Percentiles rank a stretch among this genome's conserved stretches.
Conservation (phyloP, 2,329 filamentous ascomycete genomes). For the Corinectria fuckeliana region DNA sequence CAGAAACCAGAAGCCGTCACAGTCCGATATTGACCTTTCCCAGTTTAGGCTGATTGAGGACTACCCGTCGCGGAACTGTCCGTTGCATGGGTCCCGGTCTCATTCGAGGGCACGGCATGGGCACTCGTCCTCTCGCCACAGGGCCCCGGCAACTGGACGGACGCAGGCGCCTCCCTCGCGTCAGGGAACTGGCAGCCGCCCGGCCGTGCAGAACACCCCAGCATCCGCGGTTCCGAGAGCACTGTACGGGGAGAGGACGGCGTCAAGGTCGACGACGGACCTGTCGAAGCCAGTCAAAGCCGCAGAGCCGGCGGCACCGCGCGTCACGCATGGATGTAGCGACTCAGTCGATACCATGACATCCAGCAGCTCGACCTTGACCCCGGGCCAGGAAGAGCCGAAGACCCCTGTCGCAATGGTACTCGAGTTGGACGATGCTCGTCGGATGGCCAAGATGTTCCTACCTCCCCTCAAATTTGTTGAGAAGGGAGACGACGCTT, state of each 20-base stretch:
- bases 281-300: not conserved
- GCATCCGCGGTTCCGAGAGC: conserved; percentile 1
- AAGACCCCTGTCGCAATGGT: conserved; percentile 34
- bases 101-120: conserved; percentile 20
- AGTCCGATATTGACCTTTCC: conserved; percentile 29
- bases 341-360: not conserved
- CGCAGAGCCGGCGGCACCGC: not conserved
- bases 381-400: conserved; percentile 16
- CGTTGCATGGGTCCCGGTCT: conserved; percentile 29
- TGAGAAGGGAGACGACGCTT: conserved; percentile 7
- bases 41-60: conserved; percentile 33
- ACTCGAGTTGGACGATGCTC: conserved; percentile 13
- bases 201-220: not conserved
- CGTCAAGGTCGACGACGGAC: conserved; percentile 8
- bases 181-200: not conserved
- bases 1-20: conserved; percentile 7
- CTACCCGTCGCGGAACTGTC: conserved; percentile 29
- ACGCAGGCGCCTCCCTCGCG: not conserved
- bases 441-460: conserved; percentile 5
- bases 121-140: conserved; percentile 9
- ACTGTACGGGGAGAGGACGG: conserved; percentile 2
- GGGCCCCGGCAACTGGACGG: not conserved
- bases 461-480: conserved; percentile 25
- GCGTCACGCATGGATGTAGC: not conserved
- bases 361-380: conserved; percentile 1